Percentiles rank a stretch among this genome's conserved stretches.
These are phyloP conservation scores for Sistotremastrum suecicum DNA, from an alignment of 768 basidiomycete species.

Conservation along the genomic window DNA sequence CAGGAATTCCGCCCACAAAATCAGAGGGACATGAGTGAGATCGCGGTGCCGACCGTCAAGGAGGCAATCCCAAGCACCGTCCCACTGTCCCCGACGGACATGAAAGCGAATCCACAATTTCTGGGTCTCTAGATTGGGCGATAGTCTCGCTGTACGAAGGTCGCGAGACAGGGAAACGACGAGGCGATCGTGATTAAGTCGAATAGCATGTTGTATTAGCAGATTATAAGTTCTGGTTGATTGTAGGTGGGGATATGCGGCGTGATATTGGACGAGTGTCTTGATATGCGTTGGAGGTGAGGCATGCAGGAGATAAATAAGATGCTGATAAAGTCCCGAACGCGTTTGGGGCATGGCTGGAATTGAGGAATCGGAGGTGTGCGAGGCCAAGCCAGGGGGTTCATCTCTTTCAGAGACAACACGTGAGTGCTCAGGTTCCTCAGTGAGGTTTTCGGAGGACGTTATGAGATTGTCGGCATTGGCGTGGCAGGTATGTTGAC, in stretches of 20 bases:
- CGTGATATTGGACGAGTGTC: constrained; percentile 7
- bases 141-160: constrained; percentile 28
- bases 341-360: no score
- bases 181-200: constrained; percentile 20
- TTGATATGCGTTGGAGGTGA: neutral
- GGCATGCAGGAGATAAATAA: neutral
- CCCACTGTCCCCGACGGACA: constrained; percentile 42
- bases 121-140: constrained; percentile 39
- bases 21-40: constrained; percentile 19
- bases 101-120: constrained; percentile 43
- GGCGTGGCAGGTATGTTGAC: no score
- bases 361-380: no score
- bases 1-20: constrained; percentile 51
- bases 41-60: constrained; percentile 6
- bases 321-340: no score
- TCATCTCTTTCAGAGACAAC: no score
- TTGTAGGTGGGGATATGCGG: constrained; percentile 16
- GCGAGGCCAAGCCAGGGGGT: no score
- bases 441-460: no score
- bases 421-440: no score
- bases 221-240: constrained; percentile 30
- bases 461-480: no score
- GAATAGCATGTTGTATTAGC: constrained; percentile 34
- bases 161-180: no score
- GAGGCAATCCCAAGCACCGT: constrained; percentile 38